Percentiles rank a stretch among this genome's conserved stretches.
phyloP scores from a whole-genome alignment of 352 stramenopile genomes.

The Globisporangium rhizosaccharum region DNA sequence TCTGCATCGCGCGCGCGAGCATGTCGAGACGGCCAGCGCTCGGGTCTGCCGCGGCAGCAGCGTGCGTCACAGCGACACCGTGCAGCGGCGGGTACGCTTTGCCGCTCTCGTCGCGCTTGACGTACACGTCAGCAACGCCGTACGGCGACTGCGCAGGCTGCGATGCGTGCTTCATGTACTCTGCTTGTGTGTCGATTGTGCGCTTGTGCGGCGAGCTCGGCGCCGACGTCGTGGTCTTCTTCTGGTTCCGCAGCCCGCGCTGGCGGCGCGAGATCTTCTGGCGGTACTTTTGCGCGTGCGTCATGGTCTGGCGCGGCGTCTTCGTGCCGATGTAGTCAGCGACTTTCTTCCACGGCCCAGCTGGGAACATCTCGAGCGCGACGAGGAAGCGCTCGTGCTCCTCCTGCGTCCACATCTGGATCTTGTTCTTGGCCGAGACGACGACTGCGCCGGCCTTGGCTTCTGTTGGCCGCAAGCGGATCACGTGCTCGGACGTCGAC shows the following conservation, averaged over 20 bases:
- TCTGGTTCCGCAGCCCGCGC: constrained; percentile 70
- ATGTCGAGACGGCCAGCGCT: constrained; percentile 63
- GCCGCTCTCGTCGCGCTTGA: constrained; percentile 31
- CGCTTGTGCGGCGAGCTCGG: constrained; percentile 11
- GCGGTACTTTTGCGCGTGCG: constrained; percentile 78
- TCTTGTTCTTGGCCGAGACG: constrained; percentile 77
- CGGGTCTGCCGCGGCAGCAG: constrained; percentile 11
- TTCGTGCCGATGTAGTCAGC: constrained; percentile 81
- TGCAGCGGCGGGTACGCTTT: constrained; percentile 14
- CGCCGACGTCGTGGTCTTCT: constrained; percentile 28
- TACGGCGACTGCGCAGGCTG: constrained; percentile 32
- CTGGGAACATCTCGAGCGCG: constrained; percentile 80
- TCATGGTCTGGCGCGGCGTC: constrained; percentile 92
- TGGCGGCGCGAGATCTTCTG: constrained; percentile 78
- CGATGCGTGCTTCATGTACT: constrained; percentile 27
- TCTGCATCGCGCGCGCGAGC: constrained; percentile 52
- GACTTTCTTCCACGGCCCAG: constrained; percentile 84
- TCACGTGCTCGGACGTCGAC: constrained; percentile 36
- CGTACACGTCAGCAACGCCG: constrained; percentile 51
- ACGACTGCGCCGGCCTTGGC: constrained; percentile 74
- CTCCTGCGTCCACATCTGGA: constrained; percentile 85
- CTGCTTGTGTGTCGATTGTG: constrained; percentile 22
- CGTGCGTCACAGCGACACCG: constrained; percentile 1
- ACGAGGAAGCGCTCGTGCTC: constrained; percentile 84
- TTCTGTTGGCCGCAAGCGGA: constrained; percentile 70